These are phyloP conservation scores for Cryptosporidium tyzzeri DNA, from an alignment of 169 alveolate species.

Conservation along the genomic window DNA sequence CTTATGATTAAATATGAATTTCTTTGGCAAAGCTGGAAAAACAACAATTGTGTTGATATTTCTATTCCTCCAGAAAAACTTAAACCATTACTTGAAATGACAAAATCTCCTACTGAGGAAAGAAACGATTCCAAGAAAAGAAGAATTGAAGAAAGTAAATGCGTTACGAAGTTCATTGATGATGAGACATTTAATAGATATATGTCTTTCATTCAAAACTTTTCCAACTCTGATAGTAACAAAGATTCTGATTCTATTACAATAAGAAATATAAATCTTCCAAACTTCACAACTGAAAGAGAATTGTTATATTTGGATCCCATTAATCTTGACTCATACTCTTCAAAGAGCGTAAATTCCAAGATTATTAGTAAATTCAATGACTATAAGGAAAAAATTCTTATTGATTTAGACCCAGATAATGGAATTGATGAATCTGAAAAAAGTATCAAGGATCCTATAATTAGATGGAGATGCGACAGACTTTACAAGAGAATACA, in stretches of 20 bases:
- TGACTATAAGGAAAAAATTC: constrained; percentile 55
- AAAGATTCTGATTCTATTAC: background rate
- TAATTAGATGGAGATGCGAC: constrained; percentile 64
- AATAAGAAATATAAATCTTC: constrained; percentile 12
- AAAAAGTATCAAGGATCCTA: constrained; percentile 46
- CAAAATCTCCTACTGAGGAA: background rate
- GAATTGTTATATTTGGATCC: constrained; percentile 31
- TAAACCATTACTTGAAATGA: background rate
- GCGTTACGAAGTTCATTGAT: constrained; percentile 27
- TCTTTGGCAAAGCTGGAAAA: constrained; percentile 58
- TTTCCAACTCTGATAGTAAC: background rate
- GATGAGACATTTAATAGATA: constrained; percentile 44
- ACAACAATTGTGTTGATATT: constrained; percentile 39
- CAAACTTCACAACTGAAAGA: constrained; percentile 64
- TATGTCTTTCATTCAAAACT: constrained; percentile 23
- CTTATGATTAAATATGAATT: constrained; percentile 54
- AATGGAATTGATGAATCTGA: constrained; percentile 70
- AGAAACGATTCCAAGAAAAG: constrained; percentile 27
- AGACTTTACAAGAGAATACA: constrained; percentile 21
- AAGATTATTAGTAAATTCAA: constrained; percentile 16
- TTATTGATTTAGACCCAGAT: constrained; percentile 41
- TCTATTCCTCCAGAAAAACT: constrained; percentile 7
- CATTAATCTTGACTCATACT: background rate
- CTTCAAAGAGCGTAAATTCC: constrained; percentile 12
- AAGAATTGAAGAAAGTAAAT: constrained; percentile 21